phyloP scores from a whole-genome alignment of 768 basidiomycete genomes.

The Pleurotus tuoliensis region DNA sequence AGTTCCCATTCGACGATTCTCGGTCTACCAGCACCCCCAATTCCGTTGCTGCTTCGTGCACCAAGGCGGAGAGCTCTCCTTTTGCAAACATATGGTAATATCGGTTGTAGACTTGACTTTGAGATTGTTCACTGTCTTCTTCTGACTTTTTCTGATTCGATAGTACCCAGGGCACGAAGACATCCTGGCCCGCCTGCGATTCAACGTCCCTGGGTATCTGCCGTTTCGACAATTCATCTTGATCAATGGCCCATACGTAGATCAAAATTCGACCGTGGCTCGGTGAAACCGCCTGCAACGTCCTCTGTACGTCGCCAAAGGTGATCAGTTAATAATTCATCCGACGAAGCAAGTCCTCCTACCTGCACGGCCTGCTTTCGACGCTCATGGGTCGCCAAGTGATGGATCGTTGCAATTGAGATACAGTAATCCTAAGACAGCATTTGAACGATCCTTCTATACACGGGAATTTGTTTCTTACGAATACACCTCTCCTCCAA shows the following conservation, averaged over 20 bases:
- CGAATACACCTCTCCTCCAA: constrained; percentile 82
- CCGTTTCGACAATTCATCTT: constrained; percentile 82
- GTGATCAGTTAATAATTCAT: no score
- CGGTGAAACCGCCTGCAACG: constrained; percentile 63
- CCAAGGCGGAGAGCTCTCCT: constrained; percentile 69
- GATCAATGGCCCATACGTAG: constrained; percentile 97
- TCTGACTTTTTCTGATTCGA: constrained; percentile 28
- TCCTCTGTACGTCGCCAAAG: constrained; percentile 34
- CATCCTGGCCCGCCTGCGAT: constrained; percentile 58
- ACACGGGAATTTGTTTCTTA: constrained; percentile 24
- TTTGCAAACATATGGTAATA: constrained; percentile 96
- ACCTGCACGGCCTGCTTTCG: constrained; percentile 75
- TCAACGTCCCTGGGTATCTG: constrained; percentile 38
- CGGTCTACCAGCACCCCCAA: constrained; percentile 52
- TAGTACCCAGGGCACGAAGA: constrained; percentile 87
- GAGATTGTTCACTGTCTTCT: constrained; percentile 12
- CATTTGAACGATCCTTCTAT: constrained; percentile 6
- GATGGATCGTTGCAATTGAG: constrained; percentile 97
- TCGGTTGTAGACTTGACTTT: constrained; percentile 61
- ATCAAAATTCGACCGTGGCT: constrained; percentile 77
- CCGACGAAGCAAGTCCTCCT: neutral
- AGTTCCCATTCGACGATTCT: constrained; percentile 9
- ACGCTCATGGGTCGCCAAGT: constrained; percentile 78
- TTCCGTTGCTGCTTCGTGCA: constrained; percentile 55
- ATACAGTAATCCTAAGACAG: constrained; percentile 83